Evolutionary conservation across 2,329 filamentous ascomycete species (phyloP).

Genomic region (Akanthomyces lecanii): DNA sequence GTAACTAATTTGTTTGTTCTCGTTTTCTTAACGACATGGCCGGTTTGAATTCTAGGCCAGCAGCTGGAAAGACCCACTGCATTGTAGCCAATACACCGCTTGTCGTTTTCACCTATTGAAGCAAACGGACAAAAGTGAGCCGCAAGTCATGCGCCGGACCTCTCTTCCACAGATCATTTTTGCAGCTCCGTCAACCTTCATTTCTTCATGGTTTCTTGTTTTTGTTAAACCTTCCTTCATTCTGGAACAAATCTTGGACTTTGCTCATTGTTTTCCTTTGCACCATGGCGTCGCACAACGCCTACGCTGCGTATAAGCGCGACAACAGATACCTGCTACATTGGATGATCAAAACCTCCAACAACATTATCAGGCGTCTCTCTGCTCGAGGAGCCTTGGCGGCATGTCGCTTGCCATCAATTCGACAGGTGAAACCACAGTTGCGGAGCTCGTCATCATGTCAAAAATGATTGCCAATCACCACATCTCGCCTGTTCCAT

Average conservation of each 20-base stretch:
- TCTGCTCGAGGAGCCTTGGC: too few relatives aligned
- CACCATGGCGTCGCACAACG: neutral
- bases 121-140: too few relatives aligned
- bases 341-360: conserved; percentile 5
- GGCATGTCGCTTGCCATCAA: neutral
- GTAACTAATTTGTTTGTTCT: too few relatives aligned
- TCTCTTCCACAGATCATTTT: too few relatives aligned
- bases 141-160: too few relatives aligned
- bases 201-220: neutral
- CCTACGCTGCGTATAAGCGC: conserved; percentile 1
- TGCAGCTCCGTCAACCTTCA: too few relatives aligned
- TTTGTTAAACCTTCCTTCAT: neutral
- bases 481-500: conserved; percentile 30
- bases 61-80: too few relatives aligned
- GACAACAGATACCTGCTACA: neutral
- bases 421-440: conserved; percentile 22
- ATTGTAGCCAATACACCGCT: too few relatives aligned
- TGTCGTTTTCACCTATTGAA: too few relatives aligned
- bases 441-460: conserved; percentile 34
- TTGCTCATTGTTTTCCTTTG: neutral
- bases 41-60: too few relatives aligned
- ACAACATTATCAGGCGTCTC: neutral
- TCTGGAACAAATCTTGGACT: neutral
- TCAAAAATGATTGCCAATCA: conserved; percentile 37
- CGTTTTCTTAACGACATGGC: too few relatives aligned